Evolutionary conservation across 2,329 filamentous ascomycete species (phyloP), one percentile per base, ranked within the genome.

Genomic region (Sclerotinia nivalis): DNA sequence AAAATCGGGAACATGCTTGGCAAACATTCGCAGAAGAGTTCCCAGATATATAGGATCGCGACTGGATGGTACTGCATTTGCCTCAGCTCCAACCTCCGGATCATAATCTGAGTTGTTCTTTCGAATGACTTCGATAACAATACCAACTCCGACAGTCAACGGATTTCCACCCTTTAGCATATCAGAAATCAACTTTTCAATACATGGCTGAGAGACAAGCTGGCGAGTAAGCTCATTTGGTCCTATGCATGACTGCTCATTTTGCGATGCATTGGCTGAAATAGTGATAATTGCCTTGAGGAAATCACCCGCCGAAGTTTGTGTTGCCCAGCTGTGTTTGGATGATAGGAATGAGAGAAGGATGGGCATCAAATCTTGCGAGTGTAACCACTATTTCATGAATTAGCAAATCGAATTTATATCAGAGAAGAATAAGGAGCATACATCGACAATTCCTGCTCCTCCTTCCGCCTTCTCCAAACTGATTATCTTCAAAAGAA

Each of bases 21-120:
- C 95, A 77, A 99, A 99, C 73, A 95, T 85, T 62, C 95, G 89
- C 49, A 99, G 86, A 9, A 99, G 85, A 1, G 91, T 96, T 31
- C 96, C 96, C 0, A 99, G 87, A 78, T 98, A 99, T 75, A 99
- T 99, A 5, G 96, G 96, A 77, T 99, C 96, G 66, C 91, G 89
- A 74, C 89, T 91, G 1, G 93, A 95, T 0, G 95, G 95, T 68
- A 90, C 84, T 3, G 91, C 88, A 73, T 92, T 92, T 40, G 92
- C 88, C 71, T 93, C 93, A 62, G 91, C 89, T 72, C 94, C 89
- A 75, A 94, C 92, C 75, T 98, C 96, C 0, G 96, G 91, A 75
- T 99, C 96, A 79, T 99, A 99, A 80, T 99, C 96, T 0, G 96
- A 98, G 80, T 99, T 99, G 81, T 99, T 99, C 83, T 99, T 99